Conservation (phyloP, 345 rosid genomes). For the Barbarea vulgaris region DNA sequence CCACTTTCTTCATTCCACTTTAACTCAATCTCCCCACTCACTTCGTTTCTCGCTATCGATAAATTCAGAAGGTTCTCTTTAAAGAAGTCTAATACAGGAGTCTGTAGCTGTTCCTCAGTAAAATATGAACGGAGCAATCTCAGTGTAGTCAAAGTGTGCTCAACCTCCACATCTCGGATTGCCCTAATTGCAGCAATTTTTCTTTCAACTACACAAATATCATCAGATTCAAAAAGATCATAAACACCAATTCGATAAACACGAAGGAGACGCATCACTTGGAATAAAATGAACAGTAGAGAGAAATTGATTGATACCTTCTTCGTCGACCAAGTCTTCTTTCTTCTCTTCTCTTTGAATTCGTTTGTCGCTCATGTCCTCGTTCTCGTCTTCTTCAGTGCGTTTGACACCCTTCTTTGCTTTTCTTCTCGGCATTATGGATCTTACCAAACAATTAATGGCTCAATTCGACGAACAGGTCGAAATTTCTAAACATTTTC, state of each 20-base stretch:
- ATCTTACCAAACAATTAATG: background rate
- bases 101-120: constrained; percentile 54
- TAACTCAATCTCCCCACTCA: constrained; percentile 57
- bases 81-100: constrained; percentile 60
- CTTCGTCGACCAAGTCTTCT: constrained; percentile 16
- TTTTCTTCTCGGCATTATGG: constrained; percentile 41
- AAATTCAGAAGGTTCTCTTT: constrained; percentile 63
- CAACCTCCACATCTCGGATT: constrained; percentile 73
- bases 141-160: constrained; percentile 55
- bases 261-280: background rate
- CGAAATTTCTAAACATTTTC: background rate
- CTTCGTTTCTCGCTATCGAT: constrained; percentile 45
- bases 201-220: constrained; percentile 55
- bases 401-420: constrained; percentile 29
- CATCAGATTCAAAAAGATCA: constrained; percentile 8
- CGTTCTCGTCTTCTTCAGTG: constrained; percentile 18
- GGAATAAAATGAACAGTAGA: background rate
- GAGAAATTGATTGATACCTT: constrained; percentile 30
- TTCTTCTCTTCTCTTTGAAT: constrained; percentile 21
- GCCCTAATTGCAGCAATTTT: constrained; percentile 71
- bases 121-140: constrained; percentile 66
- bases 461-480: background rate
- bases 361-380: background rate
- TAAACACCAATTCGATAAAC: background rate
- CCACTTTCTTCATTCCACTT: constrained; percentile 49